Conservation (phyloP, 306 rosid genomes). For the Prinsepia uniflora region DNA sequence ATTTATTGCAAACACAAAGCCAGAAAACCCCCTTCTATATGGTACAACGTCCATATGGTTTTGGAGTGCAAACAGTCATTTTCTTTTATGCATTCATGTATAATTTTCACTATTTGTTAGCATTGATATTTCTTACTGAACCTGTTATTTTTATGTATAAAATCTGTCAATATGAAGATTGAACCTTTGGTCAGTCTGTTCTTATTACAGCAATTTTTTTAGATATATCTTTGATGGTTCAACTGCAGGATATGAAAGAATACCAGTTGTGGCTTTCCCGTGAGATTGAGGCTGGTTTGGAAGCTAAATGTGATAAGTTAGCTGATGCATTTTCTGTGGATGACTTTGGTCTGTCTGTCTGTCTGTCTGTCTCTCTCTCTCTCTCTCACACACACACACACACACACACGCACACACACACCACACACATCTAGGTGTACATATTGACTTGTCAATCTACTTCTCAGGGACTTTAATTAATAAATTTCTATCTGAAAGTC, state of each 20-base stretch:
- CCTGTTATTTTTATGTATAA: not conserved
- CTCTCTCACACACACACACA: not conserved
- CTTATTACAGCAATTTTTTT: conserved; percentile 5
- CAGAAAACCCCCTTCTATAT: conserved; percentile 55
- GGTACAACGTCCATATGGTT: conserved; percentile 39
- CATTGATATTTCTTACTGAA: not conserved
- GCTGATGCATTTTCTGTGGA: conserved; percentile 67
- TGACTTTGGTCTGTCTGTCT: conserved; percentile 44
- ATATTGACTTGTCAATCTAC: not conserved
- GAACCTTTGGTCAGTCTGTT: conserved; percentile 3
- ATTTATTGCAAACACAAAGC: conserved; percentile 85
- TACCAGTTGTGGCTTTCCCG: conserved; percentile 68
- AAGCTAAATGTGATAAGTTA: conserved; percentile 64
- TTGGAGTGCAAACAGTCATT: not conserved
- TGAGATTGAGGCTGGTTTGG: conserved; percentile 75
- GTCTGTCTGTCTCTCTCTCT: conserved; percentile 5
- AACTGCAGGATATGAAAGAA: conserved; percentile 70
- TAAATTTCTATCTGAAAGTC: not conserved
- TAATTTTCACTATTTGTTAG: not conserved
- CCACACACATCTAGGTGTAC: not conserved
- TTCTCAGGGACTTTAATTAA: not conserved
- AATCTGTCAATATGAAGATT: conserved; percentile 11
- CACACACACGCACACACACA: no score
- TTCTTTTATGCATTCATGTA: not conserved
- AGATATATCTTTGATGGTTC: conserved; percentile 6